phyloP scores from a whole-genome alignment of 768 basidiomycete species.

The Mrakia gelida region DNA sequence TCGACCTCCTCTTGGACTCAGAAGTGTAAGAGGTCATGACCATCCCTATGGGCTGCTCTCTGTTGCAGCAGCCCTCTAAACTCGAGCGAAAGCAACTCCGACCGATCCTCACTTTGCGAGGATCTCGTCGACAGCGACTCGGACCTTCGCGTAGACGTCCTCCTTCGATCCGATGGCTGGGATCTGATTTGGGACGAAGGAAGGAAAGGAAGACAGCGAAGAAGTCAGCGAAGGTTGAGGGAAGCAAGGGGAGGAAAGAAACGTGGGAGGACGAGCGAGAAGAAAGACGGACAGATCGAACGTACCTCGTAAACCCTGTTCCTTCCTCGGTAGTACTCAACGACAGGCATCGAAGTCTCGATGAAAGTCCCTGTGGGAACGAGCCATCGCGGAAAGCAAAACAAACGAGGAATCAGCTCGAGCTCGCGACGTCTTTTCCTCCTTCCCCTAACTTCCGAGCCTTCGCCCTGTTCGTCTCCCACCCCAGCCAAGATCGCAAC shows the following conservation, averaged over 20 bases:
- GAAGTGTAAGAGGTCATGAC: too few species aligned
- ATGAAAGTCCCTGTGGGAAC: slow-evolving; percentile 63
- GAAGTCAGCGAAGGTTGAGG: not conserved
- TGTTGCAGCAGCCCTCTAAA: too few species aligned
- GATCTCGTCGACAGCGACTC: slow-evolving; percentile 53
- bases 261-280: not conserved
- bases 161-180: slow-evolving; percentile 56
- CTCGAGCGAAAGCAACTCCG: not conserved
- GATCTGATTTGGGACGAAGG: slow-evolving; percentile 38
- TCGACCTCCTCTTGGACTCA: too few species aligned
- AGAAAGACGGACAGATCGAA: not conserved
- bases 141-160: slow-evolving; percentile 62
- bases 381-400: not conserved
- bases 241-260: slow-evolving; percentile 44
- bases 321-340: slow-evolving; percentile 65
- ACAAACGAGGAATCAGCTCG: not conserved
- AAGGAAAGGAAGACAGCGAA: not conserved
- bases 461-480: not conserved
- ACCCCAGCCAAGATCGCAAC: not conserved
- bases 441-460: not conserved
- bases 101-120: slow-evolving; percentile 40
- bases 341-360: slow-evolving; percentile 86
- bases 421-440: not conserved
- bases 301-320: slow-evolving; percentile 76
- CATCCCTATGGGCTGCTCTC: too few species aligned